Evolutionary conservation across 208 protist species (phyloP).

Genomic region (Naegleria lovaniensis): DNA sequence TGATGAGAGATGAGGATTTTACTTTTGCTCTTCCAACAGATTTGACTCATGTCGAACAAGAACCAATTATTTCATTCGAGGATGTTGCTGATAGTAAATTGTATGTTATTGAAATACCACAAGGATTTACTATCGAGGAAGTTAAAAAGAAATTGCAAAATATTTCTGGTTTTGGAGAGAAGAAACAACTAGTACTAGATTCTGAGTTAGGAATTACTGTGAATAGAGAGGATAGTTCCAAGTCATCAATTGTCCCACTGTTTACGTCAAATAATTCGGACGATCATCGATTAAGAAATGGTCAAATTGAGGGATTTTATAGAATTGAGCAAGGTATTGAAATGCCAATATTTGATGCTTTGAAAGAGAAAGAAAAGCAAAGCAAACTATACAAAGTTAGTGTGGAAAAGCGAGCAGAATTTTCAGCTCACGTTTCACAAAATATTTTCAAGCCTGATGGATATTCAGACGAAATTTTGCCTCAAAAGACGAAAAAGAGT

Average conservation of each 20-base stretch:
- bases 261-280: not conserved
- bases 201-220: not conserved
- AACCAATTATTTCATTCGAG: not conserved
- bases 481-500: not conserved
- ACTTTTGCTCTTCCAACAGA: not conserved
- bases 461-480: not conserved
- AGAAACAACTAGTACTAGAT: not conserved
- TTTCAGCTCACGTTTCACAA: not conserved
- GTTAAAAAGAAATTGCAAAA: not conserved
- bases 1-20: not conserved
- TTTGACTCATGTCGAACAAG: not conserved
- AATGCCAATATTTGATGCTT: not conserved
- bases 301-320: not conserved
- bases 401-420: not conserved
- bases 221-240: not conserved
- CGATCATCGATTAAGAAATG: not conserved
- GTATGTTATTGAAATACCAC: not conserved
- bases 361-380: not conserved
- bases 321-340: not conserved
- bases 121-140: not conserved
- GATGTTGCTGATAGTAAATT: not conserved
- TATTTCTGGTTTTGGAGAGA: not conserved
- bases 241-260: not conserved
- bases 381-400: not conserved
- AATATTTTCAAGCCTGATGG: not conserved